A percentile compares a stretch with the other conserved stretches of the same genome.
phyloP scores from a whole-genome alignment of 441 rosid species.

The Adansonia madagascariensis region DNA sequence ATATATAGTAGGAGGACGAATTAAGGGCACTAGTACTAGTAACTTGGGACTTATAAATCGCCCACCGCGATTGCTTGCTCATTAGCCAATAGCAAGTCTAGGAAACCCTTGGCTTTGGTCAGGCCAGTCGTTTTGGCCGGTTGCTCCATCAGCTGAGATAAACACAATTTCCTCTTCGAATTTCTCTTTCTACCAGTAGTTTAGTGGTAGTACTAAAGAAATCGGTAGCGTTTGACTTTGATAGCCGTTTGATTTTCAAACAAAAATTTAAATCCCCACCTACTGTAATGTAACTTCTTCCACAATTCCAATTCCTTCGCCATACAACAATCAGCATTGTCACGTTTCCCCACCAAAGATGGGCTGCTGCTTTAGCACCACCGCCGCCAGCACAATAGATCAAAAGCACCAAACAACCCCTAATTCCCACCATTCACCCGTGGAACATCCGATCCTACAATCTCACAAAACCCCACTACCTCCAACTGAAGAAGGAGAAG shows the following conservation, averaged over 20 bases:
- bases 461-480: constrained; percentile 25
- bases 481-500: constrained; percentile 34
- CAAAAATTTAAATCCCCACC: constrained; percentile 14
- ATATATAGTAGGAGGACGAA: background rate
- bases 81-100: background rate
- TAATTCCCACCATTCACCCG: constrained; percentile 29
- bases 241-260: constrained; percentile 29
- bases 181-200: background rate
- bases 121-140: background rate
- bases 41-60: background rate
- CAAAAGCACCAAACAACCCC: constrained; percentile 1
- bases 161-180: constrained; percentile 1
- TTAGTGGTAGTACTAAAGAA: background rate
- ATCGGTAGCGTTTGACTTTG: background rate
- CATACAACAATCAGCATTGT: background rate
- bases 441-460: constrained; percentile 23
- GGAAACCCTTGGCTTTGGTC: constrained; percentile 4
- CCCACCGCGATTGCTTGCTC: background rate
- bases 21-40: background rate
- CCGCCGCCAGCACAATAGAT: constrained; percentile 18
- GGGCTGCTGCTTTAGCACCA: constrained; percentile 60
- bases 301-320: background rate
- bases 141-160: background rate
- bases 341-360: constrained; percentile 31
- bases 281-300: background rate